These are phyloP conservation scores for Colletotrichum noveboracense DNA, from an alignment of 2,329 filamentous ascomycete species.

Conservation along the genomic window DNA sequence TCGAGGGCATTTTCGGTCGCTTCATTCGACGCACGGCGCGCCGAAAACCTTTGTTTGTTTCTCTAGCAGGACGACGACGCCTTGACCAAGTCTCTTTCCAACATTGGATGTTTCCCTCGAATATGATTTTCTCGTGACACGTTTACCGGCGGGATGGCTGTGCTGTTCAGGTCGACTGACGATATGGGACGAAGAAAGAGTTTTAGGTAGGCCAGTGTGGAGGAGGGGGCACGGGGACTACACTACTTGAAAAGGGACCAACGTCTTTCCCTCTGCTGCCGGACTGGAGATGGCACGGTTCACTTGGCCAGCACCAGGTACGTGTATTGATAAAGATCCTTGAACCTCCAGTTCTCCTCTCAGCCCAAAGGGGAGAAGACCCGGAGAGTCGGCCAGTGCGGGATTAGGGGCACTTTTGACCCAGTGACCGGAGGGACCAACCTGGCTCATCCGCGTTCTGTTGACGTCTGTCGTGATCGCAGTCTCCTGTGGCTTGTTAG, in stretches of 20 bases:
- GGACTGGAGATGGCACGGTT: constrained; percentile 2
- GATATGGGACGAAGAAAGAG: constrained; percentile 11
- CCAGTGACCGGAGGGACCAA: constrained; percentile 10
- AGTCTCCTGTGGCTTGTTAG: neutral
- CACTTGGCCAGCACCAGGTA: neutral
- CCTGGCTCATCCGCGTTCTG: neutral
- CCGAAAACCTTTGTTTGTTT: neutral
- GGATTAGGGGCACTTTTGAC: constrained; percentile 15
- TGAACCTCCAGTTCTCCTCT: neutral
- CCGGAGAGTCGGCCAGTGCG: constrained; percentile 4
- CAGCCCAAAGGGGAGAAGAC: neutral
- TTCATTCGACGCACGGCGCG: constrained; percentile 4
- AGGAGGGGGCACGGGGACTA: constrained; percentile 5
- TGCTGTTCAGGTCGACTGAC: neutral
- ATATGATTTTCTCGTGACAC: neutral
- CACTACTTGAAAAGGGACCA: constrained; percentile 8
- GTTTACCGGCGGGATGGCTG: neutral
- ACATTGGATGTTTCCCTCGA: neutral
- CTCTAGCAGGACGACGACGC: constrained; percentile 2
- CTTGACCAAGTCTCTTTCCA: neutral
- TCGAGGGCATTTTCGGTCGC: constrained; percentile 10
- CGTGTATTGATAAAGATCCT: constrained; percentile 5
- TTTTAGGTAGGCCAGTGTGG: constrained; percentile 15
- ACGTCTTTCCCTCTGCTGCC: neutral
- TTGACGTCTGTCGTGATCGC: constrained; percentile 18